These are phyloP conservation scores for Cynanchum wilfordii DNA, from an alignment of 257 asterid genomes.

Conservation along the genomic window DNA sequence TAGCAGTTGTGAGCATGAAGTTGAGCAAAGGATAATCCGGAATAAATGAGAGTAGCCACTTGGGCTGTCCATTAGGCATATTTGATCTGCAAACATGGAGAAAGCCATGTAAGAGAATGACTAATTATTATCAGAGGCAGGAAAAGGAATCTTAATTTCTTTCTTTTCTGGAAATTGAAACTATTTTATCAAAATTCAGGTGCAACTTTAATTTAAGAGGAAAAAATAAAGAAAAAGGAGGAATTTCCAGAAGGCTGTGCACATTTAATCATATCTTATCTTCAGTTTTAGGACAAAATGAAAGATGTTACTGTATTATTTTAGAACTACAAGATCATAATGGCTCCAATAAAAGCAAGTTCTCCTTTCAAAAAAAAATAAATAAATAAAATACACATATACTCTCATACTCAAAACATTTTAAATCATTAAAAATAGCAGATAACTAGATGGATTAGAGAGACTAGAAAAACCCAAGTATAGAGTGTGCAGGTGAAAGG, in stretches of 20 bases:
- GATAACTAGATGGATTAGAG: not conserved
- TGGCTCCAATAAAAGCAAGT: not conserved
- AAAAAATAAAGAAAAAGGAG: not conserved
- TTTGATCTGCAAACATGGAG: conserved; percentile 56
- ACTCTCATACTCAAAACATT: not conserved
- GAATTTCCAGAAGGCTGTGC: not conserved
- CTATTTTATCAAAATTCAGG: not conserved
- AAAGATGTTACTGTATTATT: not conserved
- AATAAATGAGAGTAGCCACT: conserved; percentile 84
- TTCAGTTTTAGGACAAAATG: not conserved
- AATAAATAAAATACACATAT: too few species aligned
- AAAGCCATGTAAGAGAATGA: not conserved
- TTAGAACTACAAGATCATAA: not conserved
- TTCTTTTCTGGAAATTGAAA: not conserved
- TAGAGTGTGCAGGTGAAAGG: not conserved
- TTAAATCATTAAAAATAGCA: not conserved
- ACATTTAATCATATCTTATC: not conserved
- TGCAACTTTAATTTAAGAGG: not conserved
- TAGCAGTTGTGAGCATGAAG: conserved; percentile 87
- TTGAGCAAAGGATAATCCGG: conserved; percentile 96
- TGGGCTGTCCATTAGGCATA: conserved; percentile 91
- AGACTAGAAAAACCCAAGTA: not conserved
- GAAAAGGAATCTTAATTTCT: not conserved
- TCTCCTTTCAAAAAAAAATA: not conserved
- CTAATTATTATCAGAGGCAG: not conserved